A percentile compares a stretch with the other conserved stretches of the same genome.
These are phyloP conservation scores for Dioszegia crocea DNA, from an alignment of 768 basidiomycete genomes.

Conservation along the genomic window DNA sequence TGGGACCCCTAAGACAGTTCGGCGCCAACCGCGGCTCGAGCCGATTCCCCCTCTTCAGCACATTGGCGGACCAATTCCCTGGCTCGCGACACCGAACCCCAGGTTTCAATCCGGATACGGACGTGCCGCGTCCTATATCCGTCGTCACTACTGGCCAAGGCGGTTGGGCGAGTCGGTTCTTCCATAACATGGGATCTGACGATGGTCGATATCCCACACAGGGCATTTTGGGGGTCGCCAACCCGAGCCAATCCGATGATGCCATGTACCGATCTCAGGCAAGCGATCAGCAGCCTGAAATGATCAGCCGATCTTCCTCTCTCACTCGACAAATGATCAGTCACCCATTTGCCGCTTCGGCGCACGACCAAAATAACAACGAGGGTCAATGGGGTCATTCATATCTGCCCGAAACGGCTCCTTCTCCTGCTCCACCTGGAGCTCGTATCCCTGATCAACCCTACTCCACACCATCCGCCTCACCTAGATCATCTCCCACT, in stretches of 20 bases:
- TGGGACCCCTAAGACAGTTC: not conserved
- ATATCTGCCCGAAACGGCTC: too few species aligned
- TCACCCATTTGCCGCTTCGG: slow-evolving; percentile 1
- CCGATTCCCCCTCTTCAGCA: slow-evolving; percentile 5
- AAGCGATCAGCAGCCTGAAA: not conserved
- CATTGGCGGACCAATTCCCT: not conserved
- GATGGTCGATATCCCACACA: too few species aligned
- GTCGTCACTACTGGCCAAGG: not conserved
- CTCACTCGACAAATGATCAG: not conserved
- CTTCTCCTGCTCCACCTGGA: too few species aligned
- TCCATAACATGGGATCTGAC: not conserved
- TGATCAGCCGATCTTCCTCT: not conserved
- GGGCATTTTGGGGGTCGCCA: too few species aligned
- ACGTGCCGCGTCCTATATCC: not conserved
- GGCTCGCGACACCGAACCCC: not conserved
- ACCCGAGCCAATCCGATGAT: too few species aligned
- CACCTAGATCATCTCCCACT: not conserved
- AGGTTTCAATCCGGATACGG: not conserved
- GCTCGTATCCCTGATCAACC: too few species aligned
- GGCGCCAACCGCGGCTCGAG: not conserved
- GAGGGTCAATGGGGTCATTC: slow-evolving; percentile 3
- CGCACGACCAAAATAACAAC: not conserved
- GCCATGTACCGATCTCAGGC: too few species aligned
- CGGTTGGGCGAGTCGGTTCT: slow-evolving; percentile 7
- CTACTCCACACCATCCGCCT: not conserved